Base-by-base conservation (phyloP, 192 early-diverging fungal genomes). In the Coemansia sp. region DNA sequence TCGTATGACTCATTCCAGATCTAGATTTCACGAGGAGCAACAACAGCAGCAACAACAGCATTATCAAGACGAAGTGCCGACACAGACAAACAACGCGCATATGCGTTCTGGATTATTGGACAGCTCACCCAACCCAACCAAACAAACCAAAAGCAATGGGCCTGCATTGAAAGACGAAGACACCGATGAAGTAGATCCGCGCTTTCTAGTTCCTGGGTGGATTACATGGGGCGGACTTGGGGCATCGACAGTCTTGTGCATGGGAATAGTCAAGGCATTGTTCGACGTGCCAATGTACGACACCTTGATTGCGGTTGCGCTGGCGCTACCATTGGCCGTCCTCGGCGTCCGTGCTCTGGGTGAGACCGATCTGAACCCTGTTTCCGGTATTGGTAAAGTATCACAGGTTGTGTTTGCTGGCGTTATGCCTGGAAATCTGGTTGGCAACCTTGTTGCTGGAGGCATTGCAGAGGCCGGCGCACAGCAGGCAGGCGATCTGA, bases 351-450 rank as follows among this genome's bases (percentile, higher is more conserved):
- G 92, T n/a, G 88, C 92, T 1, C 53, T 92, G 45, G 93, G 93
- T 28, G 89, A 90, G 12, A 94, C 92, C 1, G 93, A 95, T 64
- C 62, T 92, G 61, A 93, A 93, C 70, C 92, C 93, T 0, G 89
- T 93, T 13, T 86, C 86, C 13, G 89, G 92, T 37, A 91, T 95
- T 45, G 92, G 88, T 33, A 95, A 95, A 67, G 87, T 92, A 26
- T 89, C 88, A 25, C 93, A 95, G 74, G 86, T 95, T 33, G 77
- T 91, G 28, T 94, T 94, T 84, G 91, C 90, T 7, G 89, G 85
- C 30, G 68, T 93, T 13, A 84, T 90, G 51, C 88, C 91, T 4
- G 89, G 89, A 5, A 83, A 83, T 7, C 81, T 92, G 31, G 85
- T 87, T 2, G 87, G 86, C 57, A 92, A 94, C 80, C 61, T 94